Conservation (phyloP, 2,329 filamentous ascomycete genomes). For the Fusarium sp. region DNA sequence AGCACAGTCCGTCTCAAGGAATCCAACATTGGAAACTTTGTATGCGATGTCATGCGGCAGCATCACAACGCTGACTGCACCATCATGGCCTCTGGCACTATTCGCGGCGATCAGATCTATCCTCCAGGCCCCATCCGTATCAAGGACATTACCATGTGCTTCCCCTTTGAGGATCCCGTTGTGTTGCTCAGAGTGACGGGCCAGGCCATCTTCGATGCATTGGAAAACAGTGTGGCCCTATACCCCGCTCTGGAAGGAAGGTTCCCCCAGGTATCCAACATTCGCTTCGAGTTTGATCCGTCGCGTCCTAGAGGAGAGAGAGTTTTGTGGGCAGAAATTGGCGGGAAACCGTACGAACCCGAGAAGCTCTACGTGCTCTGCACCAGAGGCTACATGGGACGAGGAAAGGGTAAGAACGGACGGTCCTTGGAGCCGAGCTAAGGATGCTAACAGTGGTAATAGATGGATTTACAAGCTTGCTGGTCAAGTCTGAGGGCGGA, state of each 20-base stretch:
- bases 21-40: conserved; percentile 89
- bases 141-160: conserved; percentile 87
- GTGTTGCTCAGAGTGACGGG: conserved; percentile 79
- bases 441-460: conserved; percentile 23
- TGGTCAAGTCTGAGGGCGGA: conserved; percentile 80
- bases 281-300: conserved; percentile 77
- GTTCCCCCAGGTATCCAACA: conserved; percentile 88
- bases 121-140: conserved; percentile 79
- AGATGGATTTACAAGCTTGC: conserved; percentile 81
- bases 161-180: conserved; percentile 91
- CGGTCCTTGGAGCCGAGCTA: fast-evolving
- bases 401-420: conserved; percentile 69
- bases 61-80: conserved; percentile 84
- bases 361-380: conserved; percentile 74
- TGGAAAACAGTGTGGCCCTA: conserved; percentile 83
- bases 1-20: conserved; percentile 80
- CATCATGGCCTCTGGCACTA: conserved; percentile 85
- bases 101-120: conserved; percentile 89
- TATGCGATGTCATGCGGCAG: conserved; percentile 88
- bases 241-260: conserved; percentile 85
- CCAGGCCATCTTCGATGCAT: conserved; percentile 75
- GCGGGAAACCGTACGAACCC: conserved; percentile 67
- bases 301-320: conserved; percentile 67
- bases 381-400: conserved; percentile 88
- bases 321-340: conserved; percentile 69